Evolutionary conservation across 495 filamentous ascomycete species (phyloP).

Genomic region (Rhypophila decipiens): DNA sequence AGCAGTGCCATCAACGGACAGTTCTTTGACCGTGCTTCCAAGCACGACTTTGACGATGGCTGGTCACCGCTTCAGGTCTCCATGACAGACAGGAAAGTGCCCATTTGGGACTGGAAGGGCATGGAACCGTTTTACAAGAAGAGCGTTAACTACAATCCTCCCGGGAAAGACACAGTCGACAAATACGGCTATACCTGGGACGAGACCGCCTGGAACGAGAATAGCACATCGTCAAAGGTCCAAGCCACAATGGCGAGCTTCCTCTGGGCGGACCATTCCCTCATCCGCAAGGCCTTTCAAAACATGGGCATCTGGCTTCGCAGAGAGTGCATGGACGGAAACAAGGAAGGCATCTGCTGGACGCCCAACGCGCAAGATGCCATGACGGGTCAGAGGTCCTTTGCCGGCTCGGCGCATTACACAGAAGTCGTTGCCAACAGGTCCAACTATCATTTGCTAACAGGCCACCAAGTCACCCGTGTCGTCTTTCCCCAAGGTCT

Average conservation of each 20-base stretch:
- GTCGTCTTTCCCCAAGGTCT: constrained; percentile 14
- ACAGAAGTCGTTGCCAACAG: constrained; percentile 18
- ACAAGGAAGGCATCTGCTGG: constrained; percentile 23
- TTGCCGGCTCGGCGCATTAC: constrained; percentile 32
- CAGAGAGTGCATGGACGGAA: constrained; percentile 14
- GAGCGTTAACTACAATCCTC: constrained; percentile 3
- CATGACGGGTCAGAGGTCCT: constrained; percentile 25
- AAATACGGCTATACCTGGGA: constrained; percentile 1
- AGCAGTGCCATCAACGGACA: constrained; percentile 6
- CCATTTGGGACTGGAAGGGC: constrained; percentile 1
- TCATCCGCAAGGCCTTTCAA: constrained; percentile 9
- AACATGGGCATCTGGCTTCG: constrained; percentile 11
- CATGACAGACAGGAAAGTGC: background rate
- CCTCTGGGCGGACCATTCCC: constrained; percentile 14
- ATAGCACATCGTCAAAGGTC: constrained; percentile 4
- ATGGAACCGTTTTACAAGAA: constrained; percentile 6
- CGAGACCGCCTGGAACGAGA: background rate
- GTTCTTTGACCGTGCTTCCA: constrained; percentile 7
- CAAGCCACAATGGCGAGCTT: constrained; percentile 15
- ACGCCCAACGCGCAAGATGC: constrained; percentile 21
- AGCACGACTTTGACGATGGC: constrained; percentile 5
- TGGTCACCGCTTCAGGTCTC: background rate
- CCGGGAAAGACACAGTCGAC: background rate
- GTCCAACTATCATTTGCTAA: constrained; percentile 29
- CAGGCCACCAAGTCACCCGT: constrained; percentile 17